phyloP scores from a whole-genome alignment of 495 filamentous ascomycete species.

The Durotheca rogersii region DNA sequence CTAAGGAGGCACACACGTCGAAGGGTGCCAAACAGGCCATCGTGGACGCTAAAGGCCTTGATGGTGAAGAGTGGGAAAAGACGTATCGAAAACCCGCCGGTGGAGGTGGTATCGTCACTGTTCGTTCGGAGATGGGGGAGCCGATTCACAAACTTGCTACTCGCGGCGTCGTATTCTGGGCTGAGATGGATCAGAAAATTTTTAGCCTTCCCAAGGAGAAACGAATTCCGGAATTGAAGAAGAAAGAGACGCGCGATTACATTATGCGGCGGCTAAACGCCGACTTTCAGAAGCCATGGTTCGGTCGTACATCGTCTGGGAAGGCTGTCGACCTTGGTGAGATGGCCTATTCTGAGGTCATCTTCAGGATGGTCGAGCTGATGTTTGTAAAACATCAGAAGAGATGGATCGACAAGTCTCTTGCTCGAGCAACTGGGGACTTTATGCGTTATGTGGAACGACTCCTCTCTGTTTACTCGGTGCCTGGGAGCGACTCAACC shows the following conservation, averaged over 20 bases:
- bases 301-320: conserved; percentile 70
- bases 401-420: conserved; percentile 77
- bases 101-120: conserved; percentile 68
- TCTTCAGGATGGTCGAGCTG: conserved; percentile 79
- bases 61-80: conserved; percentile 81
- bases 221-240: conserved; percentile 74
- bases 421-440: conserved; percentile 71
- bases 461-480: conserved; percentile 60
- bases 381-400: conserved; percentile 84
- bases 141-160: conserved; percentile 89
- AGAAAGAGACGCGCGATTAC: conserved; percentile 66
- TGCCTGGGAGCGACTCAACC: conserved; percentile 57
- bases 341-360: conserved; percentile 83
- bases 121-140: conserved; percentile 87
- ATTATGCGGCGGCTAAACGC: conserved; percentile 87
- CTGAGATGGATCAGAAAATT: conserved; percentile 86
- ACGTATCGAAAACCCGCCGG: conserved; percentile 78
- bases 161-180: conserved; percentile 81
- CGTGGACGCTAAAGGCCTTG: conserved; percentile 72
- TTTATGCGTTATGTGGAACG: conserved; percentile 84
- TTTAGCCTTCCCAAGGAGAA: conserved; percentile 84
- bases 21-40: conserved; percentile 83
- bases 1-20: conserved; percentile 80
- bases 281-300: conserved; percentile 91
- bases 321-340: conserved; percentile 80